phyloP scores from a whole-genome alignment of 2,329 filamentous ascomycete species.

The Gliomastix tumulicola region DNA sequence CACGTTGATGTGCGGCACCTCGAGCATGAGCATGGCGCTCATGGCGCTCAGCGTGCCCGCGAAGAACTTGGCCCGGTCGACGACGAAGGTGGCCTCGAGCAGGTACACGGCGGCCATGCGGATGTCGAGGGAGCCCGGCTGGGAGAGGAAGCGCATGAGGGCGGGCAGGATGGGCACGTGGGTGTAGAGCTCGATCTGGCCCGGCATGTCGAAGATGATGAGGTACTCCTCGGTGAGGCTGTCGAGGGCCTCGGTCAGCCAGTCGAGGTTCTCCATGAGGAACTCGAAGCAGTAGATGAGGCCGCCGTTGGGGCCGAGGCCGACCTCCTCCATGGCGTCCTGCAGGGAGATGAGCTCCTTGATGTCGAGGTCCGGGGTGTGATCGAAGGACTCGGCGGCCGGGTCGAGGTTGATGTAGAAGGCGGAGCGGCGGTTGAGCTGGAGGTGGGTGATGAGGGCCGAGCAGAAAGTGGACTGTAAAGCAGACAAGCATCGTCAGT shows the following conservation, averaged over 20 bases:
- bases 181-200: conserved; percentile 97
- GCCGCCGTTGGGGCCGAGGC: conserved; percentile 83
- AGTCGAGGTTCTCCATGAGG: conserved; percentile 89
- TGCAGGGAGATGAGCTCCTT: conserved; percentile 89
- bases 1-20: conserved; percentile 93
- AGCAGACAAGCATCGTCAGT: no score
- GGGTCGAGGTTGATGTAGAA: conserved; percentile 99
- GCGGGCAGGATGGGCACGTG: conserved; percentile 88
- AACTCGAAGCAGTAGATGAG: conserved; percentile 97
- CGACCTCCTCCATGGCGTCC: conserved; percentile 95
- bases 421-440: conserved; percentile 83
- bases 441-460: conserved; percentile 85
- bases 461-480: conserved; percentile 93
- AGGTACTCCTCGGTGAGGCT: conserved; percentile 88
- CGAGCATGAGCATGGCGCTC: conserved; percentile 98
- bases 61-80: conserved; percentile 96
- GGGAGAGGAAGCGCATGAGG: conserved; percentile 74
- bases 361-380: conserved; percentile 90
- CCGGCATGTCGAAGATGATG: conserved; percentile 97
- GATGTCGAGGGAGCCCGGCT: conserved; percentile 76
- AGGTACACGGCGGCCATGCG: conserved; percentile 91
- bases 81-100: conserved; percentile 89
- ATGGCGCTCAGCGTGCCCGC: conserved; percentile 92
- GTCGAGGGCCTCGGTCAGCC: conserved; percentile 78
- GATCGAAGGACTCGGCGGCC: conserved; percentile 86